phyloP scores from a whole-genome alignment of 1,139 yeast species.

The Diutina mesorugosa region DNA sequence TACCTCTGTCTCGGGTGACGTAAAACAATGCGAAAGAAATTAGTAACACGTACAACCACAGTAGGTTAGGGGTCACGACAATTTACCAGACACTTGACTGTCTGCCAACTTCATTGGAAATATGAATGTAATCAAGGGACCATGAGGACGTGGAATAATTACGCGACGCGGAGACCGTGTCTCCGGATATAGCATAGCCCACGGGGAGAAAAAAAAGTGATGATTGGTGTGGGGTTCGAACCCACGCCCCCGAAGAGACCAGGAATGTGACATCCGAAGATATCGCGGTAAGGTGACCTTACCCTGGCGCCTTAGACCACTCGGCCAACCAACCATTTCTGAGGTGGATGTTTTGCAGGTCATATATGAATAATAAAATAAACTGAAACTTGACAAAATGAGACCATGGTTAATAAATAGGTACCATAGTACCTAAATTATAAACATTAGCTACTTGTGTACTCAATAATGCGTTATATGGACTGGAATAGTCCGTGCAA shows the following conservation, averaged over 20 bases:
- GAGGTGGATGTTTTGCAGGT: not conserved
- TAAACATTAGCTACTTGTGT: too few relatives aligned
- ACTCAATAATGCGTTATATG: too few relatives aligned
- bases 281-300: not conserved
- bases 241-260: not conserved
- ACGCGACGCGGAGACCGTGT: not conserved
- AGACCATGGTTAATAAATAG: too few relatives aligned
- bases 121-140: not conserved
- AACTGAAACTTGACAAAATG: too few relatives aligned
- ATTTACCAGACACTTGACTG: not conserved
- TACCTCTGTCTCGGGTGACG: not conserved
- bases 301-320: slow-evolving; percentile 3
- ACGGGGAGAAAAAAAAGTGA: not conserved
- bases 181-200: not conserved
- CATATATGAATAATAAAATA: too few relatives aligned
- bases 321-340: slow-evolving; percentile 1
- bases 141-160: not conserved
- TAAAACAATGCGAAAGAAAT: not conserved
- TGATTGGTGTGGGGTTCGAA: slow-evolving; percentile 1
- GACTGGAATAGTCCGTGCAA: too few relatives aligned
- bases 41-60: not conserved
- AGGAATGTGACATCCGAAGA: not conserved
- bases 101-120: too few relatives aligned
- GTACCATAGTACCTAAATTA: too few relatives aligned
- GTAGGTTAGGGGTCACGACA: not conserved